A percentile compares a stretch with the other conserved stretches of the same genome.
Conservation (phyloP, 306 rosid species). For the Comarum palustre region DNA sequence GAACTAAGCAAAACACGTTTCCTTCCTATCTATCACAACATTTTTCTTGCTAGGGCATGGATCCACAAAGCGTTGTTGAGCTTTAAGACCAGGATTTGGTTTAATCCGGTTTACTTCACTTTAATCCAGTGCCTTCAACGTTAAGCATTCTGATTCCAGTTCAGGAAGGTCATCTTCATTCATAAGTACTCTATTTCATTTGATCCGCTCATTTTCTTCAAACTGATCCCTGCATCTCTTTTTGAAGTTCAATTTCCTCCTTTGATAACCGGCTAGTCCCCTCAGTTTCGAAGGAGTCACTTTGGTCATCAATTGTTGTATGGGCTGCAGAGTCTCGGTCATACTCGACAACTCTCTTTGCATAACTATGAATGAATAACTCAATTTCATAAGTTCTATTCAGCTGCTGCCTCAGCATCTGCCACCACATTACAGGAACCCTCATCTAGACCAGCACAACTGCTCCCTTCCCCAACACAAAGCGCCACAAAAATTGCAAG, state of each 20-base stretch:
- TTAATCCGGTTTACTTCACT: slow-evolving; percentile 74
- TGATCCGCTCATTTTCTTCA: slow-evolving; percentile 82
- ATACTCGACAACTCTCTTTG: slow-evolving; percentile 88
- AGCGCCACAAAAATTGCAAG: slow-evolving; percentile 80
- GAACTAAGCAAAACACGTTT: too few relatives aligned
- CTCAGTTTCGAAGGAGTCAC: slow-evolving; percentile 88
- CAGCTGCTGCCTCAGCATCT: slow-evolving; percentile 75
- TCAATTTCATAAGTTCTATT: slow-evolving; percentile 24
- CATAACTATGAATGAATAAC: slow-evolving; percentile 31
- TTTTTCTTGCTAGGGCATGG: slow-evolving; percentile 44
- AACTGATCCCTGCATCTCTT: slow-evolving; percentile 76
- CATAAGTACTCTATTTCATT: slow-evolving; percentile 67
- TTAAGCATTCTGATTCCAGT: slow-evolving; percentile 51
- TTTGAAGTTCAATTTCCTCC: slow-evolving; percentile 82
- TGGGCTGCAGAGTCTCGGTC: slow-evolving; percentile 83
- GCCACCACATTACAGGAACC: slow-evolving; percentile 51
- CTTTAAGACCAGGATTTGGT: slow-evolving; percentile 71
- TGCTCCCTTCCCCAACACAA: slow-evolving; percentile 82
- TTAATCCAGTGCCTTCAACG: slow-evolving; percentile 58
- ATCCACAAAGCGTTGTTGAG: slow-evolving; percentile 73
- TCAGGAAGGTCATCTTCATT: slow-evolving; percentile 73
- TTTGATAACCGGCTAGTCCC: slow-evolving; percentile 84
- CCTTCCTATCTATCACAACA: slow-evolving; percentile 42
- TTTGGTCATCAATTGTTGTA: slow-evolving; percentile 71
- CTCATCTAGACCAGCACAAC: slow-evolving; percentile 82